Evolutionary conservation across 129 eudicot species (phyloP), one percentile per base, ranked within the genome.

Genomic region (Artemisia argyi): DNA sequence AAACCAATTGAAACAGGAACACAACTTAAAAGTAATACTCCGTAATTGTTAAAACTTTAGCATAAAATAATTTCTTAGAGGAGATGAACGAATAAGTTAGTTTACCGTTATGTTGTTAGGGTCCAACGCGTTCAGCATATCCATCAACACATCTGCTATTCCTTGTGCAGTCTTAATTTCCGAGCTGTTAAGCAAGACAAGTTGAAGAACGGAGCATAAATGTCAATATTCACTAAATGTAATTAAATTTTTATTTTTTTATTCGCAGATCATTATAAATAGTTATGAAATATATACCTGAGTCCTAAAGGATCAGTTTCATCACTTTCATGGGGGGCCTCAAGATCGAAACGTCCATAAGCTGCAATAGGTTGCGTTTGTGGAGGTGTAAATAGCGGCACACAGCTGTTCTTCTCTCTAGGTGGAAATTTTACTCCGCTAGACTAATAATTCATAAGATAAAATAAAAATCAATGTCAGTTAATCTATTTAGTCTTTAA

Each of bases 401-500:
- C 97, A 78, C n/a, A n/a, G n/a, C 84, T 83, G 79, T 86, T 89
- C 67, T 89, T 94, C 75, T 81, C 97, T 66, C 83, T 78, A 10
- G 97, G 97, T 72, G 97, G 97, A 75, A 92, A 92, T 10, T 84
- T 88, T 66, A 92, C 90, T 55, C 97, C 97, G 68, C 91, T 88
- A n/a, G 91, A 73, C 97, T 92, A 85, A 11, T 39, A 39, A 39
- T 7, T 39, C 46, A 39, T 39, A 66, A 53, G 73, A 66, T 32
- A 18, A 66, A 19, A 39, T 7, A 39, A 11, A 52, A 11, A 52
- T 1, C 46, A 7, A 39, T 39, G 46, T 39, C 46, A 39, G 46
- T 52, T 11, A 51, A 13, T 13, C 13, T 15, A 13, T 13, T 16
- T 39, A 7, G 46, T 39, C 10, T 39, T 0, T 39, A 39, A 39